Base-by-base conservation (phyloP, 495 filamentous ascomycete genomes). In the Neurospora sp. region DNA sequence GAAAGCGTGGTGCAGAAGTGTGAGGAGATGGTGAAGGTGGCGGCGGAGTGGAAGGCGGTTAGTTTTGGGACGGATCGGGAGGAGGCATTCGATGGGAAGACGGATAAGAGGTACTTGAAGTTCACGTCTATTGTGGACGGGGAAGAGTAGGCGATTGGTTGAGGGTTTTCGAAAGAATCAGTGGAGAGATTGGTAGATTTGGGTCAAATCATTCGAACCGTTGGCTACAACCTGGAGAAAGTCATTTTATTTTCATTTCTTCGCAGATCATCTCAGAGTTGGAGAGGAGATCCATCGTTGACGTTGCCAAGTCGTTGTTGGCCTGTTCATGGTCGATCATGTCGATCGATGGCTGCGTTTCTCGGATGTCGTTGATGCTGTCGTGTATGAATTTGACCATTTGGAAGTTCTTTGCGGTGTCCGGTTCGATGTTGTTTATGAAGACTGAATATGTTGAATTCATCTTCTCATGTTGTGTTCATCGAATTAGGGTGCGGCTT, bases 21-120 rank as follows among this genome's bases (percentile, higher is more conserved):
- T 18, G 70, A 76, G 8, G 76, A 80, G 75, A 71, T 75, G 69
- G n/a, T 69, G 10, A 41, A 66, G 31, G 18, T 79, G 39, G 10
- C 74, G 31, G 75, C 73, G 38, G 70, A 38, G 23, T 79, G 77
- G 76, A 77, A 73, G 71, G 70, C 74, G 4, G 71, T 77, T 2
- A 75, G 74, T 40, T 73, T 69, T 23, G 74, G 72, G 23, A 78
- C 76, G 3, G 79, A 81, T 71, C 46, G 69, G 39, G 74, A 78
- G n/a, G 73, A 70, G 69, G 70, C 70, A 3, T 42, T 23, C 12
- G 71, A 72, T 4, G 73, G 74, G 2, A 72, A 72, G 16, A 71
- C 46, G 20, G 46, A 54, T 54, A 23, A 23, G 46, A 62, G 54
- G 12, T 35, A 31, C 12, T 62, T 62, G 12, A 31, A 62, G 23